A percentile compares a stretch with the other conserved stretches of the same genome.
These are phyloP conservation scores for Naumovozyma dairenensis DNA, from an alignment of 805 yeast species.

Conservation along the genomic window DNA sequence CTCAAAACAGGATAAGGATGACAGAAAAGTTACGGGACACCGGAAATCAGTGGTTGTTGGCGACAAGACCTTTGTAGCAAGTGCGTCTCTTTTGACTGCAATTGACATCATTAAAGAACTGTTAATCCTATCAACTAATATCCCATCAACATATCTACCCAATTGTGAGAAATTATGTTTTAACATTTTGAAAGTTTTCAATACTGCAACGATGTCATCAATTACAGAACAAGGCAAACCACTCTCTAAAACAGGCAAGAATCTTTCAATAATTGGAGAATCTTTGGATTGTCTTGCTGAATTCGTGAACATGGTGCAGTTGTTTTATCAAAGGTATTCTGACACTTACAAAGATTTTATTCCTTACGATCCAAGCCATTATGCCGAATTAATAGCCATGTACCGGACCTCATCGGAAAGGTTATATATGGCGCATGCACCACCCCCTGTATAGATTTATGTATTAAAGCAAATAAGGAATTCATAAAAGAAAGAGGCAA, in stretches of 20 bases:
- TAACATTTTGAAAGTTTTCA: slow-evolving; percentile 42
- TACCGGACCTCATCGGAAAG: slow-evolving; percentile 23
- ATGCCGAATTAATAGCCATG: slow-evolving; percentile 16
- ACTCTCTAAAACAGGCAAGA: slow-evolving; percentile 23
- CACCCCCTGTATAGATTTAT: slow-evolving; percentile 23
- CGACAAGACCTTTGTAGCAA: slow-evolving; percentile 48
- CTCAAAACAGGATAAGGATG: slow-evolving; percentile 2
- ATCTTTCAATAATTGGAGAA: slow-evolving; percentile 35
- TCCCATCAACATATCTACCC: slow-evolving; percentile 34
- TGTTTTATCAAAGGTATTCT: slow-evolving; percentile 21
- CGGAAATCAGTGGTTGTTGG: slow-evolving; percentile 38
- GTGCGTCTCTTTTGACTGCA: slow-evolving; percentile 37
- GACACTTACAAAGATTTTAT: slow-evolving; percentile 17
- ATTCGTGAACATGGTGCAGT: slow-evolving; percentile 23
- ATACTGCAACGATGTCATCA: slow-evolving; percentile 27
- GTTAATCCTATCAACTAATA: slow-evolving; percentile 44
- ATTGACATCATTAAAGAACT: slow-evolving; percentile 40
- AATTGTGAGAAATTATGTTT: slow-evolving; percentile 35
- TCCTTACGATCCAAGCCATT: slow-evolving; percentile 16
- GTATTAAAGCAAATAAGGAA: too few relatives aligned
- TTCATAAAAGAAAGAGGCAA: too few relatives aligned
- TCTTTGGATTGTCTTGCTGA: slow-evolving; percentile 34
- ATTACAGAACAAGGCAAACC: slow-evolving; percentile 15
- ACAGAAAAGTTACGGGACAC: slow-evolving; percentile 20
- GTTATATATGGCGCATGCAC: slow-evolving; percentile 26